Base-by-base conservation (phyloP, 2,329 filamentous ascomycete genomes). In the Epichloe glyceriae region DNA sequence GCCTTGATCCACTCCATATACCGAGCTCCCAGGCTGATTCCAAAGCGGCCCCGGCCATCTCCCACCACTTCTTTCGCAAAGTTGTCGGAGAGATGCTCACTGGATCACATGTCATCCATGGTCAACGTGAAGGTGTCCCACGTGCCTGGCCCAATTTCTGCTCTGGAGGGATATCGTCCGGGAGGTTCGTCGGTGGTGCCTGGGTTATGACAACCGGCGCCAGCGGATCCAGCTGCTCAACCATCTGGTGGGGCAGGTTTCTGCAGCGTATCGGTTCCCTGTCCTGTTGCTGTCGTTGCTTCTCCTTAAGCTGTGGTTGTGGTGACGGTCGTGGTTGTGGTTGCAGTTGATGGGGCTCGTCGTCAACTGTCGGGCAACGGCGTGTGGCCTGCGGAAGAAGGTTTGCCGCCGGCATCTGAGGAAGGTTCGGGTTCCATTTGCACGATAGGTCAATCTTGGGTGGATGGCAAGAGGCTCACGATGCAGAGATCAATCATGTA, bases 61-160 rank as follows among this genome's bases (percentile, higher is more conserved):
- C 68, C 66, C 14, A 72, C 61, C 22, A 70, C 20, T 5, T 22
- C 53, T 34, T 64, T 50, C 26, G 53, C 56, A 42, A 67, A 60
- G 10, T 63, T 64, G 37, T 54, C 59, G 22, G 57, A 60, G 2
- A 73, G 63, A 46, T 70, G 63, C 55, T 73, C 71, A 33, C 72
- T 70, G 15, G 60, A 66, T 5, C 62, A 55, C 12, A 73, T 47
- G 52, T 73, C 71, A 1, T 72, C 69, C 57, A 72, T 63, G 5
- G 61, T 59, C 5, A 67, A 61, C 2, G 61, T 56, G 0, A 62
- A 51, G 0, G 71, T 74, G 42, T 65, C 67, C 48, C 69, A 73
- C 0, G 70, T 68, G 4, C 60, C 61, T 2, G 54, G 52, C 43
- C 63, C 62, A 22, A 74, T 68, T n/a, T n/a, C n/a, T n/a, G n/a